Conservation (phyloP, 2,329 filamentous ascomycete species). For the Nannizziopsis arthrosporioides region DNA sequence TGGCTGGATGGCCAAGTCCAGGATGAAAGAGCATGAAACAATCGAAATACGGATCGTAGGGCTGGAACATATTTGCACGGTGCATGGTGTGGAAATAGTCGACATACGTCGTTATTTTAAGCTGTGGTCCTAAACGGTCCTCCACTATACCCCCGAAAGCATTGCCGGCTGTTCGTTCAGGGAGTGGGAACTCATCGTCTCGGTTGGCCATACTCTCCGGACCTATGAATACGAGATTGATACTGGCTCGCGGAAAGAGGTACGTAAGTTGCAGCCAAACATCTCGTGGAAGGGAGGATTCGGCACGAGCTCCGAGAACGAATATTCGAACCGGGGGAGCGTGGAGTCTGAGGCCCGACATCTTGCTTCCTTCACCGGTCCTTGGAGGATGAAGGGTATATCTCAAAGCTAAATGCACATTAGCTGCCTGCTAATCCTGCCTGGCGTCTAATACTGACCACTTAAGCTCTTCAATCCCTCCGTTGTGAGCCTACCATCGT, state of each 20-base stretch:
- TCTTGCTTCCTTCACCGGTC: conserved; percentile 58
- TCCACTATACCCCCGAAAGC: conserved; percentile 92
- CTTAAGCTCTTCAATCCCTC: conserved; percentile 91
- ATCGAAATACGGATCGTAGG: conserved; percentile 97
- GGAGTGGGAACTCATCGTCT: conserved; percentile 82
- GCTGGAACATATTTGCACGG: conserved; percentile 76
- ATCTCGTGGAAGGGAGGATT: conserved; percentile 86
- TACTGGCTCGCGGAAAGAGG: conserved; percentile 80
- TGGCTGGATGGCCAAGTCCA: conserved; percentile 85
- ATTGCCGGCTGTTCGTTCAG: conserved; percentile 70
- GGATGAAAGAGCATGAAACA: conserved; percentile 96
- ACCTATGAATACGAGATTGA: conserved; percentile 89
- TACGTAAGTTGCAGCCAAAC: conserved; percentile 91
- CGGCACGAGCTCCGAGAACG: conserved; percentile 87
- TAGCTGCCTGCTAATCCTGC: conserved; percentile 9
- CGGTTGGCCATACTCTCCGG: conserved; percentile 93
- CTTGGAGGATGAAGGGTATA: conserved; percentile 86
- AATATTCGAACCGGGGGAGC: conserved; percentile 86
- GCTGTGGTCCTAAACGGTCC: conserved; percentile 70
- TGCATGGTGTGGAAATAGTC: conserved; percentile 98
- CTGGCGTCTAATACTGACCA: conserved; percentile 45
- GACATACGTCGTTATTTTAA: conserved; percentile 97
- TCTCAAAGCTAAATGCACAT: conserved; percentile 54
- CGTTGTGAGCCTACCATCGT: conserved; percentile 61
- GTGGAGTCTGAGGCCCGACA: conserved; percentile 70